Conservation (phyloP, 129 eudicot species). For the Dittrichia graveolens region DNA sequence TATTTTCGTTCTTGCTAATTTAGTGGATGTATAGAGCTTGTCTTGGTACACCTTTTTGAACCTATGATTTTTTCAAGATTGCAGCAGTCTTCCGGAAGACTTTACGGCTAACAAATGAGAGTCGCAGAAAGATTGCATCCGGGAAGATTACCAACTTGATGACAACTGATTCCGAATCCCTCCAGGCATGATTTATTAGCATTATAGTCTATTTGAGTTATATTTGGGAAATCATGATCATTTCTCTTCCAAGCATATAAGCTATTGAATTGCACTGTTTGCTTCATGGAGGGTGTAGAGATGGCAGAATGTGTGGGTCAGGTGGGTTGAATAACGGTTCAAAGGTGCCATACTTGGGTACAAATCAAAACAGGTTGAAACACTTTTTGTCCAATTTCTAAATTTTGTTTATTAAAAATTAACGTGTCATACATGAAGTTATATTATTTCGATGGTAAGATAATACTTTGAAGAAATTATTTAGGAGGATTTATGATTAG, state of each 20-base stretch:
- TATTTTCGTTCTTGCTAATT: not conserved
- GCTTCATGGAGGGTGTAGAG: not conserved
- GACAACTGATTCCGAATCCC: conserved; percentile 92
- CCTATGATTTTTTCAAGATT: conserved; percentile 49
- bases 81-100: conserved; percentile 96
- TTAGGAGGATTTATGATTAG: conserved; percentile 1
- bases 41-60: conserved; percentile 24
- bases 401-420: not conserved
- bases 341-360: too few relatives aligned
- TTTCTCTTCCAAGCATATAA: conserved; percentile 14
- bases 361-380: too few relatives aligned
- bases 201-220: conserved; percentile 11
- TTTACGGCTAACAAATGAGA: conserved; percentile 81
- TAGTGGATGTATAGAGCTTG: conserved; percentile 9
- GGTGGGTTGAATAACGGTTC: not conserved
- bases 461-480: not conserved
- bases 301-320: not conserved
- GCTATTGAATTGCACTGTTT: not conserved
- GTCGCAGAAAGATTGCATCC: conserved; percentile 77
- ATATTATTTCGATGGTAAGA: not conserved
- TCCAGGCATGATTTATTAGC: conserved; percentile 59
- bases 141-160: conserved; percentile 93
- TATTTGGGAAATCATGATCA: not conserved
- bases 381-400: not conserved
- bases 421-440: not conserved